These are phyloP conservation scores for Rhodosorus marinus DNA, from an alignment of 23 red algal genomes.

Conservation along the genomic window DNA sequence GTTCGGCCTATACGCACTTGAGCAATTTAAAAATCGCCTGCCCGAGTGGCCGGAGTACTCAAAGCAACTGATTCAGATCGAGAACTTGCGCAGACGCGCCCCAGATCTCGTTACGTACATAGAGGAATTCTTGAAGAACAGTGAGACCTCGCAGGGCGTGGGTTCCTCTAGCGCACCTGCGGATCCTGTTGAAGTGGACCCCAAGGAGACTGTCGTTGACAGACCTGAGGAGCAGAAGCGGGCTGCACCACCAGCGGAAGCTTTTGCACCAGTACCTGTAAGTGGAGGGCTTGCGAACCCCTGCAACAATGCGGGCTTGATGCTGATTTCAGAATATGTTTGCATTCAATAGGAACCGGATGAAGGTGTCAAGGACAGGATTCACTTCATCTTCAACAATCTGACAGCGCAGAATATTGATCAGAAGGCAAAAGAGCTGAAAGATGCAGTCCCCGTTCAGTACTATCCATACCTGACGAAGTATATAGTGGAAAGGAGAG, in stretches of 20 bases:
- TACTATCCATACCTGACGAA: slow-evolving; percentile 49
- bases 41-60: slow-evolving; percentile 68
- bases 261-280: slow-evolving; percentile 3
- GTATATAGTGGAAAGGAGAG: slow-evolving; percentile 91
- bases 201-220: slow-evolving; percentile 4
- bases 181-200: slow-evolving; percentile 13
- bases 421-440: slow-evolving; percentile 64
- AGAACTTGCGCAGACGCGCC: slow-evolving; percentile 24
- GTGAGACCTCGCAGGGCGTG: neutral
- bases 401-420: slow-evolving; percentile 48
- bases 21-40: slow-evolving; percentile 28
- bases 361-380: slow-evolving; percentile 58
- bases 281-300: slow-evolving; percentile 11
- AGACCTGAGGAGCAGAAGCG: slow-evolving; percentile 8
- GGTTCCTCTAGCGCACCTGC: no score
- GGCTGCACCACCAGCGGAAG: slow-evolving; percentile 1
- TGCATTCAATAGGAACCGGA: no score
- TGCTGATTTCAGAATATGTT: no score
- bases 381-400: slow-evolving; percentile 98
- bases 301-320: no score
- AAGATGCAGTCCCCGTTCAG: slow-evolving; percentile 1
- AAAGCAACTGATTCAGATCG: slow-evolving; percentile 32
- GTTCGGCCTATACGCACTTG: slow-evolving; percentile 67
- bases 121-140: slow-evolving; percentile 6
- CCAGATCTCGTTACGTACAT: slow-evolving; percentile 27